A percentile compares a stretch with the other conserved stretches of the same genome.
These are phyloP conservation scores for Penicillium sclerotigenum DNA, from an alignment of 2,329 filamentous ascomycete species.

Conservation along the genomic window DNA sequence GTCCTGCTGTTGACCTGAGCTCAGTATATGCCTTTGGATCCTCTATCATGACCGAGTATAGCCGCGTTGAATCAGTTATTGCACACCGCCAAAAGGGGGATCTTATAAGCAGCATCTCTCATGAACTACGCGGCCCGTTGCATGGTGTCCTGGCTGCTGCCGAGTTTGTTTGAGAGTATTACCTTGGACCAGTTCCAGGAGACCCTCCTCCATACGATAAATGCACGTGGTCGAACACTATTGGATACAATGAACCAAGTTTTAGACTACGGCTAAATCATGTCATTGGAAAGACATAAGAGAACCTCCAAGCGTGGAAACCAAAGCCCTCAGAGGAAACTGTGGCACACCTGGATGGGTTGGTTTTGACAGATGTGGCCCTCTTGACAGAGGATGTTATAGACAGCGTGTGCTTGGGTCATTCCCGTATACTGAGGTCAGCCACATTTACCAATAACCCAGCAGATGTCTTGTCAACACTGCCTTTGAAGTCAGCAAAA, in stretches of 20 bases:
- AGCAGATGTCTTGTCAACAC: not conserved
- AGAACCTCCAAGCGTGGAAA: conserved; percentile 5
- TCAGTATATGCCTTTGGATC: conserved; percentile 37
- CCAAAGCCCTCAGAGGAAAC: not conserved
- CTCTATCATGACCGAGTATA: conserved; percentile 38
- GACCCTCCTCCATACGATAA: conserved; percentile 45
- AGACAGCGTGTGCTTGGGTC: conserved; percentile 23
- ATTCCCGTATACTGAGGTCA: conserved; percentile 9
- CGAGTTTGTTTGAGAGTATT: conserved; percentile 48
- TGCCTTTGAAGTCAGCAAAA: not conserved
- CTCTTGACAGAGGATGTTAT: conserved; percentile 26
- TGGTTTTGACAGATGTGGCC: conserved; percentile 22
- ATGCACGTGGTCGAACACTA: conserved; percentile 51
- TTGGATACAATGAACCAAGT: conserved; percentile 45
- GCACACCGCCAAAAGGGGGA: conserved; percentile 49
- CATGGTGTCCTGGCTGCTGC: conserved; percentile 47
- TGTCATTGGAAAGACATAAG: conserved; percentile 15
- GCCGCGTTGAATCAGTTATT: conserved; percentile 32
- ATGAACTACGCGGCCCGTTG: conserved; percentile 49
- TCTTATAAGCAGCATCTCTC: conserved; percentile 52
- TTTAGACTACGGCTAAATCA: conserved; percentile 34
- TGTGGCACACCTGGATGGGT: conserved; percentile 1
- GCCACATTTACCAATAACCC: not conserved
- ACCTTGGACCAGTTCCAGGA: conserved; percentile 37
- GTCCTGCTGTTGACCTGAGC: conserved; percentile 28